These are phyloP conservation scores for Zygosaccharomyces rouxii DNA, from an alignment of 805 yeast species.

Conservation along the genomic window DNA sequence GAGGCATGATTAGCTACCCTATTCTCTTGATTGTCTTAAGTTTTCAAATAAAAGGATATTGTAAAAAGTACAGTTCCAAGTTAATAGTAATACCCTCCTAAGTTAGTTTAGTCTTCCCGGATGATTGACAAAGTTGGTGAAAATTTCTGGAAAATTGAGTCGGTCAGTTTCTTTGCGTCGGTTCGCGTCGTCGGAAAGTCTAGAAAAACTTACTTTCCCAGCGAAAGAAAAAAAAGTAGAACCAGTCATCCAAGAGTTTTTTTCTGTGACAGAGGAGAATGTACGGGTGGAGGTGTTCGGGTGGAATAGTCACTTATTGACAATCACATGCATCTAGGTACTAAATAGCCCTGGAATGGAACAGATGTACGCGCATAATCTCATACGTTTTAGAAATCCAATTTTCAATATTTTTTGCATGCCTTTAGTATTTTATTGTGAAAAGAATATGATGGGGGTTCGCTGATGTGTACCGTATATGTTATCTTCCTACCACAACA, in stretches of 20 bases:
- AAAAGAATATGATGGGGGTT: too few species aligned
- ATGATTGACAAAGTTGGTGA: slow-evolving; percentile 1
- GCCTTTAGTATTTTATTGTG: too few species aligned
- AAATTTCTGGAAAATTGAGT: background rate
- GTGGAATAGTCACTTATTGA: background rate
- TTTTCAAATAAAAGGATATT: background rate
- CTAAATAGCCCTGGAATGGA: too few species aligned
- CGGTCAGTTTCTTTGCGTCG: background rate
- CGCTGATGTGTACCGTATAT: background rate
- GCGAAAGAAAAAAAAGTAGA: background rate
- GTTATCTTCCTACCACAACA: background rate
- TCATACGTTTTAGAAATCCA: too few species aligned
- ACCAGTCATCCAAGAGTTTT: too few species aligned
- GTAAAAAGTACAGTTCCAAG: background rate
- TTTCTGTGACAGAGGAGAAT: background rate
- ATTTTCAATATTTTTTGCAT: too few species aligned
- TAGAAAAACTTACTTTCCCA: background rate
- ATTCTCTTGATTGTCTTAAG: background rate
- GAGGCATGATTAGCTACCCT: slow-evolving; percentile 69
- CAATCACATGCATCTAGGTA: too few species aligned
- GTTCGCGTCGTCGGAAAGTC: background rate
- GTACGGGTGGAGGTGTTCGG: background rate
- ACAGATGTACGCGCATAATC: too few species aligned
- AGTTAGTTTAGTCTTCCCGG: background rate
- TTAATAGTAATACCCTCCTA: background rate